Evolutionary conservation across 2,329 filamentous ascomycete genomes (phyloP).

Genomic region (Magnaporthales sp.): DNA sequence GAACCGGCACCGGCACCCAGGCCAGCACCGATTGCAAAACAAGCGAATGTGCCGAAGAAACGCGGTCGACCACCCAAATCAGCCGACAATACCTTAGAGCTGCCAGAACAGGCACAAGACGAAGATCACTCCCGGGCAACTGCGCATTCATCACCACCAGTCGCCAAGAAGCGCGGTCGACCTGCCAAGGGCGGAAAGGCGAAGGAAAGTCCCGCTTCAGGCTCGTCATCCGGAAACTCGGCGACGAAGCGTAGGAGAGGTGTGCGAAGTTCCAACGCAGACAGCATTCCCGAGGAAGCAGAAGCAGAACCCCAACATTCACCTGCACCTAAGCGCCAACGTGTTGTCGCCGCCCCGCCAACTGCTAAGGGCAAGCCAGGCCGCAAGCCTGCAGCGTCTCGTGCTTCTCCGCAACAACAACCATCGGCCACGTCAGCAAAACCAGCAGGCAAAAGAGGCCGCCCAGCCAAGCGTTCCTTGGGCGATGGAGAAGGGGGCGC

Average conservation of each 20-base stretch:
- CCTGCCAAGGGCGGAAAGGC: background rate
- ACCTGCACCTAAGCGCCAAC: conserved; percentile 10
- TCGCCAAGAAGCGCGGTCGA: background rate
- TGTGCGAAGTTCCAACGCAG: conserved; percentile 2
- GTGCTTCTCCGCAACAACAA: conserved; percentile 27
- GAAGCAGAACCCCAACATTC: conserved; percentile 16
- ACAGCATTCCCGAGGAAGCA: conserved; percentile 11
- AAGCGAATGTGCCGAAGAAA: background rate
- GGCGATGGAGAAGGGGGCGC: background rate
- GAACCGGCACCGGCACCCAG: background rate
- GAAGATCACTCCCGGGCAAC: background rate
- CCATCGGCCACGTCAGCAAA: conserved; percentile 30
- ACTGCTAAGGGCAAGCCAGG: conserved; percentile 13
- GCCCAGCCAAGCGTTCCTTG: background rate
- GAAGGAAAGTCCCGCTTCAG: background rate
- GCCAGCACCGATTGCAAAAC: background rate
- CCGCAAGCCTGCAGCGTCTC: conserved; percentile 13
- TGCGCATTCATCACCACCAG: background rate
- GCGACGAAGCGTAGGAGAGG: background rate
- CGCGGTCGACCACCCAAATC: background rate
- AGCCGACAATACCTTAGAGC: background rate
- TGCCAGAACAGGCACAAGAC: background rate
- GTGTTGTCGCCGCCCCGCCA: conserved; percentile 1
- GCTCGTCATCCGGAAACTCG: background rate
- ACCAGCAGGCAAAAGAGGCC: conserved; percentile 17